A percentile compares a stretch with the other conserved stretches of the same genome.
Evolutionary conservation across 1,284 basidiomycete species (phyloP).

Genomic region (Pholiota adiposa): DNA sequence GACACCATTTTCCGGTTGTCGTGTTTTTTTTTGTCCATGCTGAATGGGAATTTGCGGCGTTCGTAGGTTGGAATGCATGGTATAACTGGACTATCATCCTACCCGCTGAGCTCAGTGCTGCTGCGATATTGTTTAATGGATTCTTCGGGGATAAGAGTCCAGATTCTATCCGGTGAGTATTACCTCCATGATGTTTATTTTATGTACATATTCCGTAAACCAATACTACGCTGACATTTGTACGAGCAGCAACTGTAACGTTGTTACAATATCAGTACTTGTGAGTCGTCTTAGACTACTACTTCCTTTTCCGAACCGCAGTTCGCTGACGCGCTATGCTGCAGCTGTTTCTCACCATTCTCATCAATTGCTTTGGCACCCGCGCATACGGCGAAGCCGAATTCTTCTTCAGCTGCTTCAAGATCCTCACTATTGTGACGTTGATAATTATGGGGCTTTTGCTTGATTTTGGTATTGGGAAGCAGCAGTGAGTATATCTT

Average conservation of each 20-base stretch:
- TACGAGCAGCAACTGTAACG: slow-evolving; percentile 9
- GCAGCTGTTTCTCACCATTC: slow-evolving; percentile 19
- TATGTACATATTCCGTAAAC: too few species aligned
- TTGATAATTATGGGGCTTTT: slow-evolving; percentile 20
- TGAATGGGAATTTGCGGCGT: neutral
- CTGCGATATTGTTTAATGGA: slow-evolving; percentile 20
- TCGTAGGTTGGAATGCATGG: slow-evolving; percentile 23
- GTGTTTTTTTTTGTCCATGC: too few species aligned
- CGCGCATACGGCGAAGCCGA: slow-evolving; percentile 25
- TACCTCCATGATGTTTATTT: neutral
- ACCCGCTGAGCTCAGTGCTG: slow-evolving; percentile 20
- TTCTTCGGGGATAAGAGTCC: slow-evolving; percentile 13
- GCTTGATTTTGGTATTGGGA: slow-evolving; percentile 18
- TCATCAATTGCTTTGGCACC: slow-evolving; percentile 25
- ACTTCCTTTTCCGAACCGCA: neutral
- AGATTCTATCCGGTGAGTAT: slow-evolving; percentile 10
- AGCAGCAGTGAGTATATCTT: slow-evolving; percentile 7
- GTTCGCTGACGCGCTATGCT: too few species aligned
- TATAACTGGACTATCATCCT: slow-evolving; percentile 21
- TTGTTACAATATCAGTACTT: slow-evolving; percentile 16
- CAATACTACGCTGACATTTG: too few species aligned
- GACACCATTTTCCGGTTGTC: too few species aligned
- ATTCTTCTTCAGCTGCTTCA: slow-evolving; percentile 24
- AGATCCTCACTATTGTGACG: slow-evolving; percentile 20
- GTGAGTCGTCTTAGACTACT: neutral